Base-by-base conservation (phyloP, 805 yeast genomes). In the Wickerhamomyces subpelliculosus region DNA sequence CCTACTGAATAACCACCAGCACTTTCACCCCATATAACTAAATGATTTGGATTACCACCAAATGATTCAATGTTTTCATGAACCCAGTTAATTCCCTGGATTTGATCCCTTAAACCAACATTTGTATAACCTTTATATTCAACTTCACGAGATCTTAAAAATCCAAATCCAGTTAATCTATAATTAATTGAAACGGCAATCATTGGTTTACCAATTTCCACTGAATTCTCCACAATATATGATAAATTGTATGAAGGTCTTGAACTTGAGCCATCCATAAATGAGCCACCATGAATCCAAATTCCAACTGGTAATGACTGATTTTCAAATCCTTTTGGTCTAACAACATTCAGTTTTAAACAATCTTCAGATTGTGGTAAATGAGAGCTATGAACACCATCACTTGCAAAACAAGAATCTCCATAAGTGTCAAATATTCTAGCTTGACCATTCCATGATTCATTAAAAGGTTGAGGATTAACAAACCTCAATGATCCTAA, bases 231-330 rank as follows among this genome's bases (percentile, higher is more conserved):
- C 4, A 47, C 45, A 21, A 47, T 41, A 35, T 41, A 48, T 2
- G 47, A 37, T 30, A 44, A 32, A 39, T 48, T 48, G 36, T 42
- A 47, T 22, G 44, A 39, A 12, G 40, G 41, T 27, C 48, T 32
- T 10, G 34, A 13, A 21, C 40, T 35, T 3, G 62, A 43, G 14
- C 66, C 64, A 18, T 47, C 47, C 4, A 37, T 17, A 36, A 54
- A 60, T 2, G 63, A 57, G 25, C 68, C 68, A 12, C 68, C 68
- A 38, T 61, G 62, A 27, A 63, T 50, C 58, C 62, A 61, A n/a
- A 54, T 44, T 30, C 48, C 48, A 10, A 58, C 61, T 5, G 69
- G 69, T 17, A 51, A 38, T 13, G 44, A 29, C 2, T 34, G 19
- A 31, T 41, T 35, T 31, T 41, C 27, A 13, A 27, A 36, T 5